Base-by-base conservation (phyloP, 2,329 filamentous ascomycete species). In the Aspergillus sp. region DNA sequence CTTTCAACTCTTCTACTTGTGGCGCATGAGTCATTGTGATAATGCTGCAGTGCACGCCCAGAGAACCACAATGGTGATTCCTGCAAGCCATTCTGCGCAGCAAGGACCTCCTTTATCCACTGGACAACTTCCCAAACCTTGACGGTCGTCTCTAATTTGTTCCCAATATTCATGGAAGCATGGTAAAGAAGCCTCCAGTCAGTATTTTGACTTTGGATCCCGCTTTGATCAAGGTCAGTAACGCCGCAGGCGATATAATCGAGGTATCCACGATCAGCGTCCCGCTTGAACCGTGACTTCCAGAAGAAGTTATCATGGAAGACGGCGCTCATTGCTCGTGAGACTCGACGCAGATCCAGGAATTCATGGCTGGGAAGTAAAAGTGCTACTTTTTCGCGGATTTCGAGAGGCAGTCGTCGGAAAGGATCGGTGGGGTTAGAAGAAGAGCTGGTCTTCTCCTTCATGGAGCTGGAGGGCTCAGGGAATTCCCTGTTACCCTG, bases 181-280 rank as follows among this genome's bases (percentile, higher is more conserved):
- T 61, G 56, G 17, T 62, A 57, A 11, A 61, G n/a, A 8, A 50
- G 45, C n/a, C 34, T 42, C 56, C 58, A 62, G 33, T 61, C 56
- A 6, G 54, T 41, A 7, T 48, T 24, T n/a, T 49, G n/a, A 8
- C 46, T 30, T 11, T 30, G 27, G 27, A 30, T 8, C 27, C 9
- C 3, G 27, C 17, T 6, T 9, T 45, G 6, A 7, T 57, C 27
- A 30, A 30, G 27, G 17, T 30, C 45, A 30, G 12, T 30, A 30
- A 30, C 50, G n/a, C 30, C n/a, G 13, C 20, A 51, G 39, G 19
- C 12, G 30, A 51, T 24, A 12, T 51, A 49, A 19, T 41, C 17
- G 8, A 59, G 56, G 27, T 55, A 61, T 2, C 51, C 60, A 3
- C 50, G 56, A 22, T 64, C 58, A 8, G 27, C 34, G 24, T 50